Conservation (phyloP, 2,329 filamentous ascomycete species). For the Rutstroemia sp. region DNA sequence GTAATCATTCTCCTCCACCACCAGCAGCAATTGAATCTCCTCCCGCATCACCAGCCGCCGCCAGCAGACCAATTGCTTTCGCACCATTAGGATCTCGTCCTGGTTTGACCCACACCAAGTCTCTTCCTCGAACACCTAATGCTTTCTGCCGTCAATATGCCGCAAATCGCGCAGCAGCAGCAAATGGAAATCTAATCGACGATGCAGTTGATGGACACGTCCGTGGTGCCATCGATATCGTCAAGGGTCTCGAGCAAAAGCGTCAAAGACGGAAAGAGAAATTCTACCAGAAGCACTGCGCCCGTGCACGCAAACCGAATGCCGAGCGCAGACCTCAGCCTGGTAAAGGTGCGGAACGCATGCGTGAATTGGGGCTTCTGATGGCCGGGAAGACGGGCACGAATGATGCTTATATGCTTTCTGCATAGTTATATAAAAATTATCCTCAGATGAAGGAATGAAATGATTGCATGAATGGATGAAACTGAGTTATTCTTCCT, state of each 20-base stretch:
- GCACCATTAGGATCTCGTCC: constrained; percentile 51
- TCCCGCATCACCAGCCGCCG: constrained; percentile 44
- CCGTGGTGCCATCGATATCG: constrained; percentile 93
- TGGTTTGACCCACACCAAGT: constrained; percentile 71
- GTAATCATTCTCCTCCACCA: constrained; percentile 62
- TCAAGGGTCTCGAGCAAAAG: constrained; percentile 93
- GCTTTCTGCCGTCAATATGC: constrained; percentile 48
- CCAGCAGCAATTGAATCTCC: constrained; percentile 43
- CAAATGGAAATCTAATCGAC: constrained; percentile 31
- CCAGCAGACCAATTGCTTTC: constrained; percentile 35
- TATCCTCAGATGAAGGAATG: no score
- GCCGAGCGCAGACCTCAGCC: constrained; percentile 58
- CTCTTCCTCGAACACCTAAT: constrained; percentile 72
- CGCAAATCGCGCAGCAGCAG: constrained; percentile 37
- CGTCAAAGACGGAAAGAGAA: constrained; percentile 90
- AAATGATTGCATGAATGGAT: no score
- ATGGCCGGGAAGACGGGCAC: constrained; percentile 71
- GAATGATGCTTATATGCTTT: constrained; percentile 64
- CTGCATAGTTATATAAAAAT: constrained; percentile 41
- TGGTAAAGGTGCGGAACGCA: constrained; percentile 84
- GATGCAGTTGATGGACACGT: constrained; percentile 52
- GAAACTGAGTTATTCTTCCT: no score
- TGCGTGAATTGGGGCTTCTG: constrained; percentile 84
- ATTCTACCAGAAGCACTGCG: constrained; percentile 74
- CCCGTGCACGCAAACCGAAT: constrained; percentile 63